phyloP scores from a whole-genome alignment of 2,329 filamentous ascomycete genomes.

The Talaromyces sp. region DNA sequence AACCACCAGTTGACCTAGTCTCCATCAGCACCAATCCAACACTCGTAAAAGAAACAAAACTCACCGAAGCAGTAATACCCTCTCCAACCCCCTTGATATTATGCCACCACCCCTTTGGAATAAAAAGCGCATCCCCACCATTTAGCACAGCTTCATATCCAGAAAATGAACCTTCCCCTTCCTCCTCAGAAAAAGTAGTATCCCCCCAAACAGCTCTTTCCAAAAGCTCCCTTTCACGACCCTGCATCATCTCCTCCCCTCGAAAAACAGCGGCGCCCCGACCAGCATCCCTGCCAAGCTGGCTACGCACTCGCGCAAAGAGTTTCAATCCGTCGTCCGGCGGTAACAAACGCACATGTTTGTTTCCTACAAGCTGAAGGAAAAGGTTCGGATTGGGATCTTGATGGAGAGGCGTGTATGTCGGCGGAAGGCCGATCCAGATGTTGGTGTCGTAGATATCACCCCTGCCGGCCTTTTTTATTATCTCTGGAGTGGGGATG shows the following conservation, averaged over 20 bases:
- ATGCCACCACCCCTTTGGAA: slow-evolving; percentile 85
- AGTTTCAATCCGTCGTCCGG: slow-evolving; percentile 60
- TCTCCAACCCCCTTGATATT: slow-evolving; percentile 62
- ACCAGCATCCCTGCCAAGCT: slow-evolving; percentile 29
- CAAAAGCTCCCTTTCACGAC: slow-evolving; percentile 61
- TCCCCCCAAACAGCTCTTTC: slow-evolving; percentile 65
- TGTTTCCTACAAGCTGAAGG: slow-evolving; percentile 70
- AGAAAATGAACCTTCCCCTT: slow-evolving; percentile 11
- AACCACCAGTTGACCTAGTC: slow-evolving; percentile 74
- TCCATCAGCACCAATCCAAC: slow-evolving; percentile 15
- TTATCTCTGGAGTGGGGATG: slow-evolving; percentile 61
- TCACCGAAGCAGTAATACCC: slow-evolving; percentile 55
- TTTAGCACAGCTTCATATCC: slow-evolving; percentile 53
- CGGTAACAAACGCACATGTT: slow-evolving; percentile 66
- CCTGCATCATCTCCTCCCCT: slow-evolving; percentile 87
- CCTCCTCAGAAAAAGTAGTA: neutral
- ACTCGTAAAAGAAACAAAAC: slow-evolving; percentile 17
- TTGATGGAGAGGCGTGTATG: slow-evolving; percentile 82
- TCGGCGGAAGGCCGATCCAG: slow-evolving; percentile 83
- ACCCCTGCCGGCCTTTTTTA: slow-evolving; percentile 61
- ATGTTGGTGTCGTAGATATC: slow-evolving; percentile 84
- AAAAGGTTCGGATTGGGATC: slow-evolving; percentile 95
- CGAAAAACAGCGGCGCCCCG: slow-evolving; percentile 51
- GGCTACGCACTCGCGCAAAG: slow-evolving; percentile 51
- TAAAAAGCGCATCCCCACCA: slow-evolving; percentile 68